Evolutionary conservation across 2,329 filamentous ascomycete genomes (phyloP).

Genomic region (Sordariomycetes sp.): DNA sequence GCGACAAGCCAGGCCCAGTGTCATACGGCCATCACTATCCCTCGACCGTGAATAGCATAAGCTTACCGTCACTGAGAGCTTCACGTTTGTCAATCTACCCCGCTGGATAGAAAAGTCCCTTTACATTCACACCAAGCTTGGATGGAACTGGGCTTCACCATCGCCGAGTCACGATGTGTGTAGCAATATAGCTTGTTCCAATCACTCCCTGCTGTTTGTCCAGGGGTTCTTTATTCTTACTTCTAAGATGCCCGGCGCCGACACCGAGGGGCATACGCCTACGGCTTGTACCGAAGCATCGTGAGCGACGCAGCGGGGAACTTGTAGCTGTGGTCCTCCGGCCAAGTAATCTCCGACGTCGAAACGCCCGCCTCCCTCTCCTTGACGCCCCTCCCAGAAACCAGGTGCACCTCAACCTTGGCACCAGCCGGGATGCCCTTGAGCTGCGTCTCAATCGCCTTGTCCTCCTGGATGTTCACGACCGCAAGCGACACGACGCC

Average conservation of each 20-base stretch:
- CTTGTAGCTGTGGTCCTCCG: background rate
- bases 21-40: background rate
- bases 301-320: constrained; percentile 1
- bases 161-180: too few relatives aligned
- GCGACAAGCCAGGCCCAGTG: background rate
- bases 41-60: background rate
- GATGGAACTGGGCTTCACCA: too few relatives aligned
- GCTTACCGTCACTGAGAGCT: background rate
- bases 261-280: background rate
- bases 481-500: constrained; percentile 55
- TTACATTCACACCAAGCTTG: too few relatives aligned
- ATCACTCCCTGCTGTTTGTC: too few relatives aligned
- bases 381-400: background rate
- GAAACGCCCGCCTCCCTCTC: background rate
- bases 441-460: background rate
- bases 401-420: background rate
- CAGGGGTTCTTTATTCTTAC: too few relatives aligned
- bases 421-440: background rate
- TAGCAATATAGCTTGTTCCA: too few relatives aligned
- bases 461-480: constrained; percentile 43
- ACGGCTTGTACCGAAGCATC: background rate
- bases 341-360: background rate
- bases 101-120: too few relatives aligned
- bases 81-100: background rate
- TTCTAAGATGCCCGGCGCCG: too few relatives aligned